These are phyloP conservation scores for Pelargonium cotyledonis DNA, from an alignment of 441 rosid genomes.

Conservation along the genomic window DNA sequence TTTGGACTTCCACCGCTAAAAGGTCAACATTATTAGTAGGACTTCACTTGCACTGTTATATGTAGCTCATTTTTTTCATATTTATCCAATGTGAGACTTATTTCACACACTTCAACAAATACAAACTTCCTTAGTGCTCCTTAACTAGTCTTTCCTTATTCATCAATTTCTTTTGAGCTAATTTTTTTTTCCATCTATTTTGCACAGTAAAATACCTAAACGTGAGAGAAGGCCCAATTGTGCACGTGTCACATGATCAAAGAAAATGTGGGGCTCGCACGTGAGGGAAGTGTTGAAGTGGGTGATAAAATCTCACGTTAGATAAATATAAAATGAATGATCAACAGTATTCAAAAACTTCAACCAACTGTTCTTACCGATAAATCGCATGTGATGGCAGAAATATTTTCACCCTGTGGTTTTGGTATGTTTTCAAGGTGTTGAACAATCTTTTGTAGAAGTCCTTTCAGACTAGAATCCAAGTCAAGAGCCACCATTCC, in stretches of 20 bases:
- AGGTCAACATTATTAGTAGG: too few species aligned
- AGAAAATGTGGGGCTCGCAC: too few species aligned
- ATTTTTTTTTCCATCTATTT: not conserved
- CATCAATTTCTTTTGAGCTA: not conserved
- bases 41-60: too few species aligned
- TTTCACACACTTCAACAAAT: not conserved
- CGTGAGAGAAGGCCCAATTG: too few species aligned
- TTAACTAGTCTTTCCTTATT: not conserved
- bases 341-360: not conserved
- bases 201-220: not conserved
- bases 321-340: too few species aligned
- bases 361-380: constrained; percentile 52
- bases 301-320: too few species aligned
- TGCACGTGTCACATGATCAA: too few species aligned
- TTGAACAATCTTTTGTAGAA: constrained; percentile 77
- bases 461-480: constrained; percentile 79
- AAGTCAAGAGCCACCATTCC: constrained; percentile 99
- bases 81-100: too few species aligned
- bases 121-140: not conserved
- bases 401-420: constrained; percentile 83
- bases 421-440: constrained; percentile 91
- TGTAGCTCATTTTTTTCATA: too few species aligned
- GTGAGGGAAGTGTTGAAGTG: too few species aligned
- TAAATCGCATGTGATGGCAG: constrained; percentile 84
- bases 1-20: too few species aligned